Base-by-base conservation (phyloP, 208 protist genomes). In the Acanthamoeba sp. region DNA sequence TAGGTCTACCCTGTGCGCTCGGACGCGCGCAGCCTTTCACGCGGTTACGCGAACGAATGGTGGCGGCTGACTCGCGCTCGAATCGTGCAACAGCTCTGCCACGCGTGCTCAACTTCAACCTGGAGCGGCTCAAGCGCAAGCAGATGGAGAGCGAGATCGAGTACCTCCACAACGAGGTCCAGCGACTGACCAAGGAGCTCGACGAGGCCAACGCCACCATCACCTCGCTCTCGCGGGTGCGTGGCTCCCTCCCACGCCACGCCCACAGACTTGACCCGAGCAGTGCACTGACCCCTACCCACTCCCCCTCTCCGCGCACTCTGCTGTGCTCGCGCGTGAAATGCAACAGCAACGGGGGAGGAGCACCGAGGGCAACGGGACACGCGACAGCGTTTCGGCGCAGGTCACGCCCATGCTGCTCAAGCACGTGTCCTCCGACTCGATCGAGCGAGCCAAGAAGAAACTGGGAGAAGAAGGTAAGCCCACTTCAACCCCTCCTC, bases 91-190 rank as follows among this genome's bases (percentile, higher is more conserved):
- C 59, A 89, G 82, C 50, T 36, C 82, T 92, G 9, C 87, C 87
- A 5, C 34, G 45, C 2, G 40, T 92, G 59, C 62, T 92, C 38
- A 92, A 92, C 87, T 92, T 92, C 87, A 92, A 92, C 32, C 34
- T 76, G 38, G 87, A 92, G 40, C 52, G 87, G 22, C 38, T 92
- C 7, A 45, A 55, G 62, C 52, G 87, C n/a, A 76, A 92, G 87
- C 52, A 92, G 52, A 69, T 92, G 87, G 82, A 89, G 38, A 89
- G 82, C 82, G 82, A 89, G 50, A 89, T 89, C n/a, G 82, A 89
- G 29, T 89, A 89, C 32, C 29, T 89, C 6, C 82, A 66, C 82
- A 89, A 89, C 32, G 82, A 89, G n/a, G 55, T 89, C n/a, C 82
- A 89, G 29, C 82, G 82, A 89, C 52, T 89, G 29, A 89, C 45